Evolutionary conservation across 2,329 filamentous ascomycete genomes (phyloP).

Genomic region (Sphaerulina musiva): DNA sequence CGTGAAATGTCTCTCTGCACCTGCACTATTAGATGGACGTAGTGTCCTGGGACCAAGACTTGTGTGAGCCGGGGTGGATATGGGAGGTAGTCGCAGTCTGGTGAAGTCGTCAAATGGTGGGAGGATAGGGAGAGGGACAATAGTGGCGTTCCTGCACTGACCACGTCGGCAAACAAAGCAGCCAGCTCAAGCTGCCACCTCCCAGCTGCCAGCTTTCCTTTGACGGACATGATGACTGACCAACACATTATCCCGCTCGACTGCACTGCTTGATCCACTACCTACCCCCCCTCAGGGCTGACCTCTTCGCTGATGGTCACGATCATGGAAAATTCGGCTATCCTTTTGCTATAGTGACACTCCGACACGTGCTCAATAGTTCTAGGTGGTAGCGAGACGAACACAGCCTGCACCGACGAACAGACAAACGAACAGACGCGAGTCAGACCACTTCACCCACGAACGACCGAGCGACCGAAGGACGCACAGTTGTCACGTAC

Average conservation of each 20-base stretch:
- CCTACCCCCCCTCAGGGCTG: conserved; percentile 2
- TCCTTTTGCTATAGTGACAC: not conserved
- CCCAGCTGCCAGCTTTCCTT: conserved; percentile 8
- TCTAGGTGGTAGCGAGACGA: too few relatives aligned
- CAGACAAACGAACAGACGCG: conserved; percentile 3
- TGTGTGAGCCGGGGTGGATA: too few relatives aligned
- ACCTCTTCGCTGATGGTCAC: conserved; percentile 29
- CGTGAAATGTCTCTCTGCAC: too few relatives aligned
- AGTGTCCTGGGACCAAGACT: too few relatives aligned
- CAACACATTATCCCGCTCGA: too few relatives aligned
- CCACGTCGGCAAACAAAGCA: not conserved
- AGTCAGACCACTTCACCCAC: conserved; percentile 2
- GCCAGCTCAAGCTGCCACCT: not conserved
- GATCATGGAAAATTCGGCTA: conserved; percentile 9
- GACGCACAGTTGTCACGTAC: not conserved
- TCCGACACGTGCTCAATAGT: not conserved
- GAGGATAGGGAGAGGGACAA: not conserved
- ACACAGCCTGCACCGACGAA: too few relatives aligned
- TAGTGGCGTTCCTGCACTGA: not conserved
- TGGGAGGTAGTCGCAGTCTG: too few relatives aligned
- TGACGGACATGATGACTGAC: not conserved
- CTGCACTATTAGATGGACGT: too few relatives aligned
- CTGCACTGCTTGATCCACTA: too few relatives aligned
- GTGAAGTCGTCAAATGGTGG: too few relatives aligned
- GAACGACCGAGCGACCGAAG: not conserved